Evolutionary conservation across 176 grass and related monocot species (phyloP), one percentile per base, ranked within the genome.

Genomic region (Paspalum vaginatum): DNA sequence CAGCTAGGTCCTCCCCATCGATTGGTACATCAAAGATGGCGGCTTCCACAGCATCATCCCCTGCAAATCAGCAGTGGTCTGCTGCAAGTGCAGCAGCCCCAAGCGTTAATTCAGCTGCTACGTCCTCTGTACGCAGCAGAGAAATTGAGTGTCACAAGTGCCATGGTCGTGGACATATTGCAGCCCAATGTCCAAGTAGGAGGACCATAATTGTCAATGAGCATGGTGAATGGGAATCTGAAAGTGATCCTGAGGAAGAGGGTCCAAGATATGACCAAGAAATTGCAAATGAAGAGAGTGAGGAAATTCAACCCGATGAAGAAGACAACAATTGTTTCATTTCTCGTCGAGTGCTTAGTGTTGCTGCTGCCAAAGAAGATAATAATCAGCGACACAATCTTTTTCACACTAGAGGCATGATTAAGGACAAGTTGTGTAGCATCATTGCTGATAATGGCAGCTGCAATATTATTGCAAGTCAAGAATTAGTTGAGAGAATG

Each of bases 311-410:
- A 9, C 42, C 65, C 11, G 65, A 68, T 1, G 42, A 47, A 46
- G 65, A 41, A 24, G 65, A 68, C 6, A 9, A 68, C 46, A 68
- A 68, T 68, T 68, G 40, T 4, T 68, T 68, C 7, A 68, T 68
- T 46, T 68, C 65, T 68, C 65, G 5, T 1, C 42, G 4, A 5
- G 65, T 46, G 18, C 65, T 68, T 7, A 46, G 20, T 46, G 42
- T 68, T 10, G 13, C 17, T 12, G 20, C 3, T 45, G 10, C 4
- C 4, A 46, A 43, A 14, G 42, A 22, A 46, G 65, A 46, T 1
- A 68, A 68, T 43, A 20, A 10, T 2, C 27, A 63, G 27, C 11
- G 13, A 12, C 27, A 63, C 4, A 63, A 63, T 38, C 1, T 63
- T 13, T 68, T 46, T 10, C 42, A 68, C 14, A 46, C 65, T 11